Base-by-base conservation (phyloP, 2,329 filamentous ascomycete genomes). In the Akanthomyces lecanii region DNA sequence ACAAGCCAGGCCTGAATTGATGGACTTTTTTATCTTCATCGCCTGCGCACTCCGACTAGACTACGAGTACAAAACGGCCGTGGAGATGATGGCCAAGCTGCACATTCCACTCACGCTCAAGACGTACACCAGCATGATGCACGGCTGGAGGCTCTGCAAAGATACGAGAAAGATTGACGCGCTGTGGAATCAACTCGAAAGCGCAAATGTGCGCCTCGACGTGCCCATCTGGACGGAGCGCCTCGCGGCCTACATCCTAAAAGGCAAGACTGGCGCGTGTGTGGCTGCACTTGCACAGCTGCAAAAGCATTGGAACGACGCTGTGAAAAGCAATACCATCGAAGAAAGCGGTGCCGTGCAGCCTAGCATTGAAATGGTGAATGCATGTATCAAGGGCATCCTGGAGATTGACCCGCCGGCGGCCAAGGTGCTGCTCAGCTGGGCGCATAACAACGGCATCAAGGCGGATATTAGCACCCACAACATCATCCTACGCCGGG, bases 41-140 rank as follows among this genome's bases (percentile, higher is more conserved):
- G 75, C 75, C 71, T 79, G 78, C 61, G 73, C 74, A 7, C 60
- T 74, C 2, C 69, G 71, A 1, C 70, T 71, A 11, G 64, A 69
- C 2, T 47, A 62, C n/a, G 68, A 67, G 63, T 59, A 76, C 14
- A 71, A 76, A 55, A 73, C 76, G 59, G 73, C 71, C 4, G 73
- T 82, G 68, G 74, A 77, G 38, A 62, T 76, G 50, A 83, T 83
- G 79, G 66, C 71, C 38, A 66, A 70, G 45, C 66, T 82, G 58
- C 84, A 82, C 1, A 71, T 89, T 36, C 73, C 77, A 62, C 88
- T 90, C 16, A 86, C 81, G 7, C 69, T 88, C 61, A 82, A 78
- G 67, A 89, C 90, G 0, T 95, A 89, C 84, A 89, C 86, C 45
- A 78, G 84, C 50, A 89, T 95, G 83, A 84, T 95, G 67, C 81